Evolutionary conservation across 2,329 filamentous ascomycete genomes (phyloP), one percentile per base, ranked within the genome.

Genomic region (Dryadomyces sulphureus): DNA sequence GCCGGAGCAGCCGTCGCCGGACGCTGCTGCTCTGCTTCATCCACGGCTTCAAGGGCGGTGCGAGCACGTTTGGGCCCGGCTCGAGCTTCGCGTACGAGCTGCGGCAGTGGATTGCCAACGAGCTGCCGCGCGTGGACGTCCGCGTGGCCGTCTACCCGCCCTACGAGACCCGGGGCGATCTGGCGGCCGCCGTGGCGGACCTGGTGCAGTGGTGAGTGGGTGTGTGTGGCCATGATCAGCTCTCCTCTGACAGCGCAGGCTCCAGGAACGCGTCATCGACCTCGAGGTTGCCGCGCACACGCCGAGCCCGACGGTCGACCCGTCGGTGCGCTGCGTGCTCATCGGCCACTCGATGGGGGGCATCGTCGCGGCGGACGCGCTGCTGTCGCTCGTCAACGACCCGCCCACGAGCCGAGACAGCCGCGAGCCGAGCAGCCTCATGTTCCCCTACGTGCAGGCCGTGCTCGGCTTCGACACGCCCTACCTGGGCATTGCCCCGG

Each of bases 381-480:
- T 90, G 51, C 75, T 95, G 54, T 73, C 80, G 36, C 73, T 96
- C 44, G 66, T 72, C 1, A 70, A 68, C 7, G 74, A 78, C 46
- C 62, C 64, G 50, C 70, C 72, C 48, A 70, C 78, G 52, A 59
- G 60, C 17, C 59, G 56, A n/a, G 49, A 60, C 22, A 50, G 54
- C 1, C 45, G 25, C 30, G 50, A 47, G 45, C 27, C 7, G 14
- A 30, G 27, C 7, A 7, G 27, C 27, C 27, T 7, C 7, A 30
- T 7, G 14, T 7, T 30, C 27, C 27, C 7, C 7, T 7, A 88
- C 61, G 79, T 96, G 53, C 84, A 90, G 62, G 90, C 84, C 53
- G 77, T 96, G 22, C 73, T 96, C 41, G 86, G 89, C 43, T 94
- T 95, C 60, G 90, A 96, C 64, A 98, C 92, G 1, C 92, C 92